Evolutionary conservation across 1,284 basidiomycete genomes (phyloP).

Genomic region (Ganoderma lucidum): DNA sequence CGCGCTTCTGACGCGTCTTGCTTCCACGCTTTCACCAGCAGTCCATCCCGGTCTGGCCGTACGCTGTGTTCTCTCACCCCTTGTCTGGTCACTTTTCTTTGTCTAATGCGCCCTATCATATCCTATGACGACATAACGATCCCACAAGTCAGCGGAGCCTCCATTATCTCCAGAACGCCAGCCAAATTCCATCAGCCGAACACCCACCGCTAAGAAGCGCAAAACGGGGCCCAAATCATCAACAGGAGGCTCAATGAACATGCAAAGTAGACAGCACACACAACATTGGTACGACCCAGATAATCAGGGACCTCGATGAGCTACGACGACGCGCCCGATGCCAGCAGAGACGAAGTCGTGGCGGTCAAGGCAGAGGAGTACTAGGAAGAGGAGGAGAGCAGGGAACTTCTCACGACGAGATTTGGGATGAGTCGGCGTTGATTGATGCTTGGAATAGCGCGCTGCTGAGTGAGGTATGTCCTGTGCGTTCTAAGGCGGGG

Average conservation of each 20-base stretch:
- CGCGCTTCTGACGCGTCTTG: not conserved
- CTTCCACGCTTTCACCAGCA: not conserved
- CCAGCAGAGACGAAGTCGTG: conserved; percentile 22
- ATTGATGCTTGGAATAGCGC: conserved; percentile 82
- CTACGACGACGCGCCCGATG: conserved; percentile 42
- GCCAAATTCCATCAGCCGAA: conserved; percentile 9
- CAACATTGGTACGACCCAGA: conserved; percentile 58
- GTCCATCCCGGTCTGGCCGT: not conserved
- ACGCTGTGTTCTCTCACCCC: not conserved
- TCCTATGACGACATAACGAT: conserved; percentile 44
- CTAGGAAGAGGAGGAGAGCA: conserved; percentile 51
- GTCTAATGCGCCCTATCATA: conserved; percentile 38
- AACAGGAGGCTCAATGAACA: conserved; percentile 20
- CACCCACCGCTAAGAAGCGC: conserved; percentile 42
- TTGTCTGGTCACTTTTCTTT: not conserved
- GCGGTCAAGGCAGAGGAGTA: conserved; percentile 26
- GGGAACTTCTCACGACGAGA: conserved; percentile 72
- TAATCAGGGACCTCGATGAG: conserved; percentile 37
- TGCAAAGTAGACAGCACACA: conserved; percentile 32
- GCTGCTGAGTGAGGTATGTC: conserved; percentile 69
- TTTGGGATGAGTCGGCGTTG: conserved; percentile 85
- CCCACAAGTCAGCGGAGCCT: conserved; percentile 19
- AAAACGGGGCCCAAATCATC: conserved; percentile 35
- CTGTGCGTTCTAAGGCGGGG: too few relatives aligned
- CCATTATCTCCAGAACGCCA: not conserved